phyloP scores from a whole-genome alignment of 495 filamentous ascomycete genomes.

The Glarea lozoyensis region DNA sequence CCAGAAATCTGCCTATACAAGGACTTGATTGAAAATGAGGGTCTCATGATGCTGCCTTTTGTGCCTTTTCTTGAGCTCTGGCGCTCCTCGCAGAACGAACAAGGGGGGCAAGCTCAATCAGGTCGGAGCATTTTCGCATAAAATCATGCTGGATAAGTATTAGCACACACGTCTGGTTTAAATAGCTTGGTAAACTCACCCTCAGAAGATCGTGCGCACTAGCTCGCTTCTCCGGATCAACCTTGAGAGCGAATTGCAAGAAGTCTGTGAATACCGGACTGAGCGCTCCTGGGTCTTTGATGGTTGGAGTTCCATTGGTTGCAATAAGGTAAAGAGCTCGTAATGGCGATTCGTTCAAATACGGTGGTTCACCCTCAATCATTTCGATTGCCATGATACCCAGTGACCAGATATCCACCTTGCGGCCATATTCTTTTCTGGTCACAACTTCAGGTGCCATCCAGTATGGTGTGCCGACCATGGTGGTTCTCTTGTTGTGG shows the following conservation, averaged over 20 bases:
- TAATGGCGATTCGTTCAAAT: slow-evolving; percentile 89
- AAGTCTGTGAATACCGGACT: slow-evolving; percentile 82
- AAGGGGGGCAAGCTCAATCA: slow-evolving; percentile 56
- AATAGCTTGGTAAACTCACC: no score
- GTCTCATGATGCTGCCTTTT: slow-evolving; percentile 15
- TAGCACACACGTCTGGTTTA: slow-evolving; percentile 2
- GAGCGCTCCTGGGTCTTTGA: slow-evolving; percentile 85
- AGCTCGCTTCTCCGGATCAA: slow-evolving; percentile 92
- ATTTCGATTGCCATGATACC: slow-evolving; percentile 99
- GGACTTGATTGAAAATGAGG: not conserved
- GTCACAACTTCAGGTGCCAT: slow-evolving; percentile 99
- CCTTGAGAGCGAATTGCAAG: slow-evolving; percentile 81
- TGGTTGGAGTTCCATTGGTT: slow-evolving; percentile 88
- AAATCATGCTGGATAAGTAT: slow-evolving; percentile 68
- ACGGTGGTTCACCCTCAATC: slow-evolving; percentile 98
- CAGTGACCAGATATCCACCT: slow-evolving; percentile 97
- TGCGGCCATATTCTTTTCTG: slow-evolving; percentile 93
- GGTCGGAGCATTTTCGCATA: slow-evolving; percentile 74
- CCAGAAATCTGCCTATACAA: no score
- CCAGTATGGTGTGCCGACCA: slow-evolving; percentile 99
- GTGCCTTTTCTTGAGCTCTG: slow-evolving; percentile 74
- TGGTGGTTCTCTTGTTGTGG: slow-evolving; percentile 94
- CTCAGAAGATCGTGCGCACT: slow-evolving; percentile 87
- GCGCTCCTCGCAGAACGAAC: slow-evolving; percentile 79
- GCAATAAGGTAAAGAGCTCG: slow-evolving; percentile 93